phyloP scores from a whole-genome alignment of 2,329 filamentous ascomycete genomes.

The Aspergillus sp. region DNA sequence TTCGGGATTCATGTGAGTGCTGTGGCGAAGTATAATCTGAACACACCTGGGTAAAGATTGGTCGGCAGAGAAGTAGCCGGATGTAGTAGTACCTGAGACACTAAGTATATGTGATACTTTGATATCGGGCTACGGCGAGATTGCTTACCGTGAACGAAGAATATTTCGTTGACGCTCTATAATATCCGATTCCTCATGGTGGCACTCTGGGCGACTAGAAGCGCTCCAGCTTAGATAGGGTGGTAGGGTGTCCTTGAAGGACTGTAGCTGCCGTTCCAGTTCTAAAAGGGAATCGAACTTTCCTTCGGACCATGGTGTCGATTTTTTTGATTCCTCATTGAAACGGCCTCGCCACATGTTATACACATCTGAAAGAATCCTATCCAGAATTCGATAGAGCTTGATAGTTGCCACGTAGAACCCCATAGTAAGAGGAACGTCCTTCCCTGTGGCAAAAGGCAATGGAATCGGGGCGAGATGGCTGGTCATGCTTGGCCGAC shows the following conservation, averaged over 20 bases:
- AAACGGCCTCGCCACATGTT: conserved; percentile 30
- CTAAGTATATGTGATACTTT: background rate
- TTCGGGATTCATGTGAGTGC: background rate
- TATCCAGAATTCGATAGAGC: conserved; percentile 35
- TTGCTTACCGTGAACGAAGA: conserved; percentile 29
- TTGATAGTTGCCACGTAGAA: conserved; percentile 33
- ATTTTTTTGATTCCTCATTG: background rate
- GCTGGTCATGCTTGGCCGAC: conserved; percentile 37
- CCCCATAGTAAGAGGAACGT: conserved; percentile 22
- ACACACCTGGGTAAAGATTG: conserved; percentile 38
- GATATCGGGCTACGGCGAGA: background rate
- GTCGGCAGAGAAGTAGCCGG: conserved; percentile 37
- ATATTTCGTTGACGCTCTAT: conserved; percentile 32
- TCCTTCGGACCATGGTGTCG: background rate
- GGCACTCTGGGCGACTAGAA: background rate
- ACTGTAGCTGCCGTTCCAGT: conserved; percentile 29
- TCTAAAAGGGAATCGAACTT: conserved; percentile 30
- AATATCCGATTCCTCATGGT: background rate
- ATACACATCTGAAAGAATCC: conserved; percentile 40
- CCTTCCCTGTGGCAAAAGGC: conserved; percentile 19
- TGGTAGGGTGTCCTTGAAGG: conserved; percentile 28
- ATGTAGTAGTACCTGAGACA: conserved; percentile 34
- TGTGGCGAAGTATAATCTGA: conserved; percentile 20
- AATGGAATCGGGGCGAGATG: conserved; percentile 30
- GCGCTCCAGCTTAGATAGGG: conserved; percentile 28